These are phyloP conservation scores for Sporothrix pseudoabietina DNA, from an alignment of 2,329 filamentous ascomycete genomes.

Conservation along the genomic window DNA sequence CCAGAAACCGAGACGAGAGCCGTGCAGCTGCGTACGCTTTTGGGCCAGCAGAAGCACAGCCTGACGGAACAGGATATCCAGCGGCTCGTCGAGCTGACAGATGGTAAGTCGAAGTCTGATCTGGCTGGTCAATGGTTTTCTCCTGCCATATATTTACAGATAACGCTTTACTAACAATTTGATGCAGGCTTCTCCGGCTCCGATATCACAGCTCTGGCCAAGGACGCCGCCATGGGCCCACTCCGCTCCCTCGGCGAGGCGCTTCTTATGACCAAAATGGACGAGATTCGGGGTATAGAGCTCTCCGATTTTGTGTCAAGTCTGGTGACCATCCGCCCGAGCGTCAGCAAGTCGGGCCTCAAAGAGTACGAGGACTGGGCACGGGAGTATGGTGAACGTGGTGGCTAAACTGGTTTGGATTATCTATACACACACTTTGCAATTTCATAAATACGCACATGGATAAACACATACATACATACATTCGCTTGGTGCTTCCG, in stretches of 20 bases:
- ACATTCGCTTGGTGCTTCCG: not conserved
- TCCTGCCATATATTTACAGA: not conserved
- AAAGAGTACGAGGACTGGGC: conserved; percentile 95
- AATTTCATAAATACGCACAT: conserved; percentile 9
- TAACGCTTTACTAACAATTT: conserved; percentile 21
- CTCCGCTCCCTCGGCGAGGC: conserved; percentile 87
- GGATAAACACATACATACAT: not conserved
- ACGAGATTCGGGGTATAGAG: conserved; percentile 86
- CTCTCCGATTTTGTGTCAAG: conserved; percentile 83
- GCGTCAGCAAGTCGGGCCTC: conserved; percentile 81
- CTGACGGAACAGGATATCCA: conserved; percentile 72
- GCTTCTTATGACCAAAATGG: conserved; percentile 86
- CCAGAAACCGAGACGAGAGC: conserved; percentile 82
- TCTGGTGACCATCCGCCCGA: conserved; percentile 81
- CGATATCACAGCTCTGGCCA: conserved; percentile 93
- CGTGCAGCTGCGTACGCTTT: conserved; percentile 73
- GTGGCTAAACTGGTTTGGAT: conserved; percentile 57
- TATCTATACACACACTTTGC: not conserved
- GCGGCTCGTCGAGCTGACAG: conserved; percentile 74
- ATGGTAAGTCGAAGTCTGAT: conserved; percentile 60
- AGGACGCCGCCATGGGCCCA: conserved; percentile 97
- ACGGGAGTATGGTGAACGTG: conserved; percentile 85
- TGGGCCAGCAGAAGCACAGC: conserved; percentile 85
- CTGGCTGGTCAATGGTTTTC: not conserved
- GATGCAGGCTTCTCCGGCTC: conserved; percentile 87